These are phyloP conservation scores for Musa itinerans DNA, from an alignment of 176 grass and related monocot genomes.

Conservation along the genomic window DNA sequence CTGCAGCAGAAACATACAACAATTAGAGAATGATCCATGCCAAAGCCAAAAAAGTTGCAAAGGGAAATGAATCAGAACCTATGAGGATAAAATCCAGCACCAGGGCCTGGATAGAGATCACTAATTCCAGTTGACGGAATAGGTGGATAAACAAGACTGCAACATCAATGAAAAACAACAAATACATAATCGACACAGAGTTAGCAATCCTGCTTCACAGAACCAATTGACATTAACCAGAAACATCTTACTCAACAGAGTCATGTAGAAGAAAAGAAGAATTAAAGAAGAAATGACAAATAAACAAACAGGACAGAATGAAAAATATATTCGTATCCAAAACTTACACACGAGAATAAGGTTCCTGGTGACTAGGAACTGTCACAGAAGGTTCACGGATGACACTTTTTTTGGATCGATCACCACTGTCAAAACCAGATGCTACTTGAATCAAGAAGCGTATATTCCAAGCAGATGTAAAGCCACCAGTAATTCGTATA, in stretches of 20 bases:
- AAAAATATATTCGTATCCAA: background rate
- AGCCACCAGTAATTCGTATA: background rate
- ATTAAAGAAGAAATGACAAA: slow-evolving; percentile 1
- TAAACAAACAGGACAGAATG: background rate
- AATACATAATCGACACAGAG: background rate
- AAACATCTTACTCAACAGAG: slow-evolving; percentile 11
- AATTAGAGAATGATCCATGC: background rate
- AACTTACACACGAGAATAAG: slow-evolving; percentile 31
- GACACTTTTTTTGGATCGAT: slow-evolving; percentile 10
- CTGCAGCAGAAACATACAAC: slow-evolving; percentile 36
- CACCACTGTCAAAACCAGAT: slow-evolving; percentile 33
- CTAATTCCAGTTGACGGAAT: slow-evolving; percentile 20
- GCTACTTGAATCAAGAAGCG: slow-evolving; percentile 5
- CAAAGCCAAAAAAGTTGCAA: background rate
- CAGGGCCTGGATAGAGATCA: slow-evolving; percentile 59
- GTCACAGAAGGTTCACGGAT: slow-evolving; percentile 23
- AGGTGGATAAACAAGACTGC: slow-evolving; percentile 7
- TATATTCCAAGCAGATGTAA: background rate
- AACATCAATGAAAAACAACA: background rate
- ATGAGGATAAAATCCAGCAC: slow-evolving; percentile 63
- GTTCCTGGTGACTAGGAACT: slow-evolving; percentile 10
- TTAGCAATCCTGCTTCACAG: background rate
- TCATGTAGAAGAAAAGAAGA: slow-evolving; percentile 32
- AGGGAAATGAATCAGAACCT: slow-evolving; percentile 22
- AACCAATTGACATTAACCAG: slow-evolving; percentile 22